A percentile compares a stretch with the other conserved stretches of the same genome.
Evolutionary conservation across 2,329 filamentous ascomycete genomes (phyloP).

Genomic region (Scedosporium boydii): DNA sequence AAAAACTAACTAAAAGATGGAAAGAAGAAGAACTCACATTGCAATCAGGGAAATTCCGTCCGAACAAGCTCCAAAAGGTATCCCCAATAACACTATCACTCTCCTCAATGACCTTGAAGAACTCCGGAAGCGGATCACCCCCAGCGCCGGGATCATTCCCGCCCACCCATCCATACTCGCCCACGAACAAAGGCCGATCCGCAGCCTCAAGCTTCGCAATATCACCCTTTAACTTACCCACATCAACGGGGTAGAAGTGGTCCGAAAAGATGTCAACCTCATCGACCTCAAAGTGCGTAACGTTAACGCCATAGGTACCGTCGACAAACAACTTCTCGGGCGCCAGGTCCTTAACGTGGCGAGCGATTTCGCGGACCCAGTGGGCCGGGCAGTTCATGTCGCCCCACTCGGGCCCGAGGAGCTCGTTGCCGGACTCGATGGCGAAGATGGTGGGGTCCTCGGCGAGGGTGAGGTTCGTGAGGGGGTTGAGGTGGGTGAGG

Average conservation of each 20-base stretch:
- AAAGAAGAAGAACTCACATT: slow-evolving; percentile 17
- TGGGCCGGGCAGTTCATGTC: slow-evolving; percentile 31
- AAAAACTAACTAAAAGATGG: not conserved
- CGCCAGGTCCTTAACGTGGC: slow-evolving; percentile 30
- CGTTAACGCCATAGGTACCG: slow-evolving; percentile 38
- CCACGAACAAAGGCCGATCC: slow-evolving; percentile 28
- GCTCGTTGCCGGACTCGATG: slow-evolving; percentile 39
- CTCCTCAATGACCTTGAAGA: slow-evolving; percentile 29
- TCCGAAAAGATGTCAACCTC: slow-evolving; percentile 37
- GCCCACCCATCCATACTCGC: slow-evolving; percentile 36
- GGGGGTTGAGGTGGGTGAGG: slow-evolving; percentile 34
- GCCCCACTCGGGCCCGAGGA: slow-evolving; percentile 30
- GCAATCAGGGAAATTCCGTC: slow-evolving; percentile 33
- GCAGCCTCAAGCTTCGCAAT: slow-evolving; percentile 4
- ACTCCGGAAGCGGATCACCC: slow-evolving; percentile 25
- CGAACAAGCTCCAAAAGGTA: slow-evolving; percentile 37
- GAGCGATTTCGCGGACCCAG: slow-evolving; percentile 32
- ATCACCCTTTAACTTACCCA: slow-evolving; percentile 22
- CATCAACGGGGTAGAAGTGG: slow-evolving; percentile 35
- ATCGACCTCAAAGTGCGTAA: slow-evolving; percentile 27
- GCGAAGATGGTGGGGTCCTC: slow-evolving; percentile 40
- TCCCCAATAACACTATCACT: slow-evolving; percentile 28
- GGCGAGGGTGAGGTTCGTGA: slow-evolving; percentile 34
- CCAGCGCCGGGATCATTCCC: slow-evolving; percentile 1
- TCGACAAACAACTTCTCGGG: slow-evolving; percentile 35